These are phyloP conservation scores for Balansia obtecta DNA, from an alignment of 2,329 filamentous ascomycete species.

Conservation along the genomic window DNA sequence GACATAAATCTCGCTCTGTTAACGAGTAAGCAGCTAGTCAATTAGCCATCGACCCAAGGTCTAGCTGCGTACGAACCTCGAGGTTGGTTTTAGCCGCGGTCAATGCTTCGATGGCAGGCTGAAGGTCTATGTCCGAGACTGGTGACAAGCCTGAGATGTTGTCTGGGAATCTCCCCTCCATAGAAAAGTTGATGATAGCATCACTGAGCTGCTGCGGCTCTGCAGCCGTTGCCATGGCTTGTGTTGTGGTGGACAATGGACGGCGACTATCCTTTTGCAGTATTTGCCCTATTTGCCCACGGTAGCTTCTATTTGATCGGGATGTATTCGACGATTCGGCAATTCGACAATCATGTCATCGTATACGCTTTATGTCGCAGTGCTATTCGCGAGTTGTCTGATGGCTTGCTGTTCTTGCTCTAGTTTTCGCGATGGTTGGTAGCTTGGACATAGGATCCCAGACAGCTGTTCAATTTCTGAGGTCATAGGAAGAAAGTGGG, in stretches of 20 bases:
- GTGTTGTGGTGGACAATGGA: not conserved
- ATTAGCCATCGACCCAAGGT: not conserved
- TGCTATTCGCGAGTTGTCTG: not conserved
- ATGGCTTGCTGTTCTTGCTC: not conserved
- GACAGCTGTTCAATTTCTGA: constrained; percentile 4
- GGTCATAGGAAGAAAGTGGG: constrained; percentile 1
- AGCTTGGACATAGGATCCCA: not conserved
- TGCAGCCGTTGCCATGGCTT: constrained; percentile 19
- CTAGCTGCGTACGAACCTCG: constrained; percentile 21
- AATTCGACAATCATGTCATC: not conserved
- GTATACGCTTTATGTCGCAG: not conserved
- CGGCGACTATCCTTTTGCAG: not conserved
- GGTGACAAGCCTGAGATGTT: constrained; percentile 23
- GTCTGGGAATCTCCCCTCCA: constrained; percentile 29
- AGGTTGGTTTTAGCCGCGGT: constrained; percentile 22
- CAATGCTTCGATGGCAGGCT: constrained; percentile 27
- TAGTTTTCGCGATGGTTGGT: not conserved
- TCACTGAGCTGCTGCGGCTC: constrained; percentile 23
- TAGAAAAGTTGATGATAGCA: constrained; percentile 27
- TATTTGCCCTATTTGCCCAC: too few species aligned
- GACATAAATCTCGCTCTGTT: constrained; percentile 50
- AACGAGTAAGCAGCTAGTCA: not conserved
- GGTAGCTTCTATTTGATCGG: not conserved
- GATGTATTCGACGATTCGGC: not conserved
- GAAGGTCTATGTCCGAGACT: constrained; percentile 24